Evolutionary conservation across 164 flowering plant genomes (phyloP).

Genomic region (Magnolia kwangsiensis): DNA sequence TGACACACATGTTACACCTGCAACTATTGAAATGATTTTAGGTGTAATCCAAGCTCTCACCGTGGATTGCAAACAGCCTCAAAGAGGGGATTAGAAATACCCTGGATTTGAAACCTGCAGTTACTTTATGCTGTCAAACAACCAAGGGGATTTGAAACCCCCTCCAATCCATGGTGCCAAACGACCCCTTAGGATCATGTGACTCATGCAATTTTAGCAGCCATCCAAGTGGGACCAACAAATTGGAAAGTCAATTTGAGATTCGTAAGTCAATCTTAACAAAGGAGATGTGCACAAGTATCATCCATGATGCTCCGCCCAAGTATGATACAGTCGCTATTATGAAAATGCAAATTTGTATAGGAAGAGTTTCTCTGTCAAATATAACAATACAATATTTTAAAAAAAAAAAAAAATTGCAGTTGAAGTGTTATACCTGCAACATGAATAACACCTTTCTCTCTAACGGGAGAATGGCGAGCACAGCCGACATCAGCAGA

Average conservation of each 20-base stretch:
- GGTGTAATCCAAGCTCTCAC: too few relatives aligned
- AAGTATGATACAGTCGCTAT: not conserved
- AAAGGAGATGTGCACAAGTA: too few relatives aligned
- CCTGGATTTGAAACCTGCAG: too few relatives aligned
- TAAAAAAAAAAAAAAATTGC: not conserved
- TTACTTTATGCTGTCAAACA: too few relatives aligned
- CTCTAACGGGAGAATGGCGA: constrained; percentile 13
- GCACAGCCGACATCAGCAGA: constrained; percentile 8
- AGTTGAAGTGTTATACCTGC: constrained; percentile 21
- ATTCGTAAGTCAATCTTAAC: too few relatives aligned
- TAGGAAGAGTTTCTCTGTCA: not conserved
- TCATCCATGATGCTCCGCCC: not conserved
- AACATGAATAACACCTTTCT: not conserved
- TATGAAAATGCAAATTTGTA: not conserved
- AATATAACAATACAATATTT: not conserved
- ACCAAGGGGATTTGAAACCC: too few relatives aligned
- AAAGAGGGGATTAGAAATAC: too few relatives aligned
- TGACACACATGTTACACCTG: too few relatives aligned
- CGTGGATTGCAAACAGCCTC: too few relatives aligned
- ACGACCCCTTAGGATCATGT: too few relatives aligned
- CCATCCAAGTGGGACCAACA: not conserved
- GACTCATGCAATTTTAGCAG: not conserved
- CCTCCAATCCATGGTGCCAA: too few relatives aligned
- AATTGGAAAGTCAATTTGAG: not conserved
- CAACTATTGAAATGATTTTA: too few relatives aligned